Base-by-base conservation (phyloP, 192 early-diverging fungal species). In the Coemansia sp. region DNA sequence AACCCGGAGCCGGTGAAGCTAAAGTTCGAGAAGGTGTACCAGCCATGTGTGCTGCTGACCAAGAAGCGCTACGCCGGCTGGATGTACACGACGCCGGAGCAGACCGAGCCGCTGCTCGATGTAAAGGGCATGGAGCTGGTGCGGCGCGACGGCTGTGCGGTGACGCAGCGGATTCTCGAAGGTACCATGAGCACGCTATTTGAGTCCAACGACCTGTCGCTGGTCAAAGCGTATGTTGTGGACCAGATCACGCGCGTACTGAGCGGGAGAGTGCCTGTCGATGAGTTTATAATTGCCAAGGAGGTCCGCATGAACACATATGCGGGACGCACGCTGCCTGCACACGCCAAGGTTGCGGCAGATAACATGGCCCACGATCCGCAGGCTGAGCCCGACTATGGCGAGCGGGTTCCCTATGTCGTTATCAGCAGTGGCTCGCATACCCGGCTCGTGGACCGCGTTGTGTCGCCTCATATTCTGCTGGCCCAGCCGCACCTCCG, bases 61-160 rank as follows among this genome's bases (percentile, higher is more conserved):
- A 97, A 97, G 64, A 98, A 97, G 71, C 82, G 94, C 23, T 98
- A 98, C 60, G 91, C 91, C 6, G 95, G 95, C 0, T 90, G 86
- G 77, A 92, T 87, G 70, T 96, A 81, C 67, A 89, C 91, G 62
- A 73, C 65, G 1, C 54, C 58, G 8, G 69, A 83, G 3, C 86
- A 92, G 51, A 76, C 49, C 3, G 85, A 85, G 45, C 91, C 92
- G 1, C 77, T 77, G 11, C 89, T 97, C 86, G 95, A 98, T 59
- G 92, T 89, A 31, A 98, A 98, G 69, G 95, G 95, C 2, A 94
- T 95, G 55, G 95, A 98, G 71, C 95, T 92, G 7, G 90, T 98
- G 12, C 81, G 94, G 28, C 74, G 95, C 1, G 94, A 97, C 73
- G 91, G 92, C 24, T 92, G 92, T 58, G 73, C 83, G 6, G 87